These are phyloP conservation scores for Apophysomyces elegans DNA, from an alignment of 371 early-diverging fungal genomes.

Conservation along the genomic window DNA sequence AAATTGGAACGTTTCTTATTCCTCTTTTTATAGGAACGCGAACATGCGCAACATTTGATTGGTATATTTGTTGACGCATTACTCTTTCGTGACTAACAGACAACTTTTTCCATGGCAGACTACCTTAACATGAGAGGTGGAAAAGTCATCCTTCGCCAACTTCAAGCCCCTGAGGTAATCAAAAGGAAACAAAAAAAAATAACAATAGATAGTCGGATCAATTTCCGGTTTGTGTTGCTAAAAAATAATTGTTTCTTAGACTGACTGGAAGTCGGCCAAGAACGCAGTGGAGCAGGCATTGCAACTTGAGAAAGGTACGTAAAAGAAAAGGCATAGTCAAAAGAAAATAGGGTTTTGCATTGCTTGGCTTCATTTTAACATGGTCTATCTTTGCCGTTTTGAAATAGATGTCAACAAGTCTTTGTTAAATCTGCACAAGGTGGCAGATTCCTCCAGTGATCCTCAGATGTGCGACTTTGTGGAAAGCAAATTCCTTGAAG, in stretches of 20 bases:
- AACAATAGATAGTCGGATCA: slow-evolving; percentile 4
- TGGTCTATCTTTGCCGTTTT: neutral
- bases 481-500: slow-evolving; percentile 63
- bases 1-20: neutral
- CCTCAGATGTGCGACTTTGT: slow-evolving; percentile 74
- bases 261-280: slow-evolving; percentile 68
- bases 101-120: slow-evolving; percentile 23
- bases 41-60: slow-evolving; percentile 61
- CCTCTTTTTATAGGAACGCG: slow-evolving; percentile 47
- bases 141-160: slow-evolving; percentile 45
- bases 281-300: slow-evolving; percentile 69
- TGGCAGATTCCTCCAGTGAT: slow-evolving; percentile 63
- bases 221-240: neutral
- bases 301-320: slow-evolving; percentile 66
- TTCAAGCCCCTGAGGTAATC: slow-evolving; percentile 56
- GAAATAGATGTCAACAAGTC: slow-evolving; percentile 68
- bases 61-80: slow-evolving; percentile 24
- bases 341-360: too few species aligned
- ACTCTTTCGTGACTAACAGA: neutral
- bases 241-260: slow-evolving; percentile 19
- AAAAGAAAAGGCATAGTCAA: too few species aligned
- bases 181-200: too few species aligned
- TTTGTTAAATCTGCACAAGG: slow-evolving; percentile 66
- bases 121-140: slow-evolving; percentile 66
- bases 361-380: too few species aligned